Evolutionary conservation across 1,139 yeast genomes (phyloP), one percentile per base, ranked within the genome.

Genomic region (Scheffersomyces illinoinensis): DNA sequence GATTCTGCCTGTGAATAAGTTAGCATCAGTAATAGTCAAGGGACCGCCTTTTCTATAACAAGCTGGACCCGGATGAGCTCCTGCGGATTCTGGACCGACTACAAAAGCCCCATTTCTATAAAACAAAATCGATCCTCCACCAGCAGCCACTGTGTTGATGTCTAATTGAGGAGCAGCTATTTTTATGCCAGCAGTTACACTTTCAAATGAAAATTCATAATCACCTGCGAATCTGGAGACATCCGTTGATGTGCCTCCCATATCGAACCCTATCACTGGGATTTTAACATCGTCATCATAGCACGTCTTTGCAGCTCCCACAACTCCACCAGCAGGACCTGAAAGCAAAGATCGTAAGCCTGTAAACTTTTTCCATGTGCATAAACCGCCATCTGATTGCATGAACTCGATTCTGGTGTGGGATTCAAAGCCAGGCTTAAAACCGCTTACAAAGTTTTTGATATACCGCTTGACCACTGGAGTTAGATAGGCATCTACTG

Each of bases 401-500:
- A 84, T 85, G 65, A 85, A 84, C 63, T 83, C 77, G 51, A 84
- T 74, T 56, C 71, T 61, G 24, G 71, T 68, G 26, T 65, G 62
- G 23, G 63, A 57, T 50, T 68, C 69, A 53, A 64, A 68, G 1
- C 86, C 86, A 50, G 86, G 85, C 53, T 74, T 75, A 64, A 90
- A 79, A 1, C 95, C 95, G 4, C 79, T 69, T 55, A 87, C 84
- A 66, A 90, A 88, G 20, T 87, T 84, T 47, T 79, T 71, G 52
- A 90, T 76, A 68, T 90, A 90, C 47, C 84, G 79, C 59, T 84
- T 79, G 54, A 90, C 87, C 55, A 87, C 89, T 1, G 96, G 96
- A 2, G 93, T 88, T 60, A 90, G 73, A 68, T 90, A 90, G 0
- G 95, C 91, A 73, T 90, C 95, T 0, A 91, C 92, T 20, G 87